Base-by-base conservation (phyloP, 371 early-diverging fungal species). In the Mortierella sp. region DNA sequence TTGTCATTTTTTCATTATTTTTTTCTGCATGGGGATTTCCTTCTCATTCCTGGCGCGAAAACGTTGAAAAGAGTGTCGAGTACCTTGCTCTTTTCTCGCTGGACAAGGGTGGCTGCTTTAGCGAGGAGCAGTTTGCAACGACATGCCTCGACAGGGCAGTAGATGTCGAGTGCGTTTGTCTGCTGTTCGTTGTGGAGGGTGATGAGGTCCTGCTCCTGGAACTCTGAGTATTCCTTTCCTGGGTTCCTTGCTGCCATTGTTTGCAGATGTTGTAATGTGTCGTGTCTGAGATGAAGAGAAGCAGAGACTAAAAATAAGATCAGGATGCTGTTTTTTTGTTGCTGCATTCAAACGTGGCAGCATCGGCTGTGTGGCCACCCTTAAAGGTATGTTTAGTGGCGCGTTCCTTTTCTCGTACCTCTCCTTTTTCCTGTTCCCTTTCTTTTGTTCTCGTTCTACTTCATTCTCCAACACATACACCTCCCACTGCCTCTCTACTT, bases 51-150 rank as follows among this genome's bases (percentile, higher is more conserved):
- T 60, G 34, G 13, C 31, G 19, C 31, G 16, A 60, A 60, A 14
- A 24, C 45, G 47, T 34, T 60, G 16, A 31, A 16, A 60, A 16
- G n/a, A 26, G 57, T 57, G 11, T n/a, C 10, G 24, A 54, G 28
- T 79, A 86, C 87, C 78, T 86, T 86, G 78, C 78, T 86, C 78
- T 82, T 82, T 63, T 76, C 78, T 16, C 87, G n/a, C 44, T 80
- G 73, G 14, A 82, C 87, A 38, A 80, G 78, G 4, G 77, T 79
- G 5, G 80, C 87, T 0, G 82, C 82, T 6, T 65, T 57, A 47
- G 77, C 74, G 1, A 80, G 78, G 24, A 86, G 82, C 7, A 86
- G 55, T 47, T 82, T 80, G 54, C 80, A 86, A 13, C 87, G 87
- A 50, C 87, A 86, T 42, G 47, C 42, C 26, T 80, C 79, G 73